Evolutionary conservation across 164 flowering plant genomes (phyloP), one percentile per base, ranked within the genome.

Genomic region (Echeveria elegans): DNA sequence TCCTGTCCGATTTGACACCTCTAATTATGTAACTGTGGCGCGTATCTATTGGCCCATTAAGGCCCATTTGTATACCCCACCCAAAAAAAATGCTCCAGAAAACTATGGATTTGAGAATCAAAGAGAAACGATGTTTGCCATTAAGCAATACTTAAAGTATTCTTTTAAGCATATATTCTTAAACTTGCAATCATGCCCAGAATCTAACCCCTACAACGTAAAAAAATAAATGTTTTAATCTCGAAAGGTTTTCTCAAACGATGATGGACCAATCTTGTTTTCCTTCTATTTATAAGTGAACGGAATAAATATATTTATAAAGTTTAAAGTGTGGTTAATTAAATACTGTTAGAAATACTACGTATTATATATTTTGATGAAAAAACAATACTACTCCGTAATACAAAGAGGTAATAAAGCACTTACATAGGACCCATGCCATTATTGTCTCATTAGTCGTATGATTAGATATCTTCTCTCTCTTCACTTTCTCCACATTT

Each of bases 391-490:
- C n/a, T n/a, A n/a, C n/a, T n/a, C n/a, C n/a, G n/a, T 43, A 43
- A 43, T 43, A 18, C 47, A 43, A 43, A 43, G 47, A 43, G 19
- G 18, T 43, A 43, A 21, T 64, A 79, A 79, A 81, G 75, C 80
- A 78, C 76, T 81, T 77, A 73, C 60, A 75, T 66, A 79, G 82
- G 80, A 15, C 82, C 84, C 80, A 70, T 77, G 29, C 24, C 71
- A n/a, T 66, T 71, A 56, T 73, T 74, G 67, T 62, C 72, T 77
- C 76, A 52, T n/a, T 58, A 76, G 70, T 71, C 72, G 76, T 67
- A 72, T 73, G 74, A 70, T 76, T 69, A 73, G 73, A 73, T 63
- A 26, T 28, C 32, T 28, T 56, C 61, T 56, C 61, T 61, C 34
- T 37, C 28, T 48, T n/a, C 23, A 66, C 48, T 43, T 41, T 24